Evolutionary conservation across 257 asterid species (phyloP), one percentile per base, ranked within the genome.

Genomic region (Jaltomata sinuosa): DNA sequence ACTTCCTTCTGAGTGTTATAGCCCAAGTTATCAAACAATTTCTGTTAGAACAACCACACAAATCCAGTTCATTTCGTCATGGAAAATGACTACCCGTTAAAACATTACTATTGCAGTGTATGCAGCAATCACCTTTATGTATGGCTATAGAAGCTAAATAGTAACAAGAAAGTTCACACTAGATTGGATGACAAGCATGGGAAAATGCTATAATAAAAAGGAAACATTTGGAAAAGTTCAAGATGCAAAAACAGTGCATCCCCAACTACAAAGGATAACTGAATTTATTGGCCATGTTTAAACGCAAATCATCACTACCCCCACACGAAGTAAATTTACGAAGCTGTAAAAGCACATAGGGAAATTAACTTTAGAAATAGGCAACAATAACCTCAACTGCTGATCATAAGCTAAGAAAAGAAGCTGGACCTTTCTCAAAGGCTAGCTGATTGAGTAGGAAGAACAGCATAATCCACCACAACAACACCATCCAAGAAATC

Each of bases 381-480:
- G 79, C 47, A 76, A 76, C 27, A 47, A 47, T 76, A 47, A 76
- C 81, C 81, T 76, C 59, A 74, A n/a, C 8, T 71, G 34, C 79
- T 36, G 67, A 80, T 47, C 80, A 64, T 64, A 64, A 64, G 34
- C n/a, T n/a, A n/a, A n/a, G n/a, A n/a, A n/a, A n/a, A n/a, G n/a
- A 45, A 52, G 4, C 55, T 52, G 22, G 57, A 5, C 57, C 47
- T 27, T 18, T 67, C 42, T 87, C 89, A 93, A 12, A 93, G 92
- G 82, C 89, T 88, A 54, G 97, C 93, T 12, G 90, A 49, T 45
- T 55, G 87, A n/a, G 85, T 68, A 2, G 94, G 32, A 3, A 92
- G 89, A 45, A 91, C 91, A 14, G 85, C 87, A 79, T 85, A 92
- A 87, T 96, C 99, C 81, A 96, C 52, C 86, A 91, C 98, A 87